Percentiles rank a stretch among this genome's conserved stretches.
Evolutionary conservation across 2,329 filamentous ascomycete genomes (phyloP).

Genomic region (Phyllosticta citriasiana): DNA sequence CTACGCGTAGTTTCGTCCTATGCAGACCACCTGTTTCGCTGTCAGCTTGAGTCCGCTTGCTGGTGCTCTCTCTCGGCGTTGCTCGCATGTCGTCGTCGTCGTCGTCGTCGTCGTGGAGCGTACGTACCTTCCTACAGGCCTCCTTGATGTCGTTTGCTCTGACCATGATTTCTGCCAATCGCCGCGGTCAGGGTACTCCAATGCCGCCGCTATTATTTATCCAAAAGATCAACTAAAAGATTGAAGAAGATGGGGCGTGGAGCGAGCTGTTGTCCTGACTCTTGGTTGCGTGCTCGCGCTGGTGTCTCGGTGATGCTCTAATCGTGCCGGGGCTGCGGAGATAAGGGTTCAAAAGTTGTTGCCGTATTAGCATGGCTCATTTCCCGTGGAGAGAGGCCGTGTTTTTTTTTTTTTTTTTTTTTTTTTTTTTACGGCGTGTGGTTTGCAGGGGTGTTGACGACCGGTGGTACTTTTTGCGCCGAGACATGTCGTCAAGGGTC

Average conservation of each 20-base stretch:
- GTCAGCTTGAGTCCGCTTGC: neutral
- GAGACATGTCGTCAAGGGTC: neutral
- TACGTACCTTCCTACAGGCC: neutral
- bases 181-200: neutral
- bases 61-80: no score
- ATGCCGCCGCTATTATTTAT: neutral
- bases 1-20: slow-evolving; percentile 92
- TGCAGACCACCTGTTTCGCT: slow-evolving; percentile 63
- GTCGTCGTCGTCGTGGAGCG: no score
- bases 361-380: neutral
- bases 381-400: neutral
- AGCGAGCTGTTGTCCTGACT: neutral
- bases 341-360: neutral
- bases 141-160: neutral
- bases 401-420: neutral
- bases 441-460: neutral
- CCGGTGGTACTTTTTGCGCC: neutral
- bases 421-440: neutral
- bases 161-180: neutral
- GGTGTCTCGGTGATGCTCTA: neutral
- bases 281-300: neutral
- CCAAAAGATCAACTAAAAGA: neutral
- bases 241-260: neutral
- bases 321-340: neutral
- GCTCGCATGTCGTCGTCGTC: no score